phyloP scores from a whole-genome alignment of 2,329 filamentous ascomycete genomes.

The Phaeosphaeria sp. region DNA sequence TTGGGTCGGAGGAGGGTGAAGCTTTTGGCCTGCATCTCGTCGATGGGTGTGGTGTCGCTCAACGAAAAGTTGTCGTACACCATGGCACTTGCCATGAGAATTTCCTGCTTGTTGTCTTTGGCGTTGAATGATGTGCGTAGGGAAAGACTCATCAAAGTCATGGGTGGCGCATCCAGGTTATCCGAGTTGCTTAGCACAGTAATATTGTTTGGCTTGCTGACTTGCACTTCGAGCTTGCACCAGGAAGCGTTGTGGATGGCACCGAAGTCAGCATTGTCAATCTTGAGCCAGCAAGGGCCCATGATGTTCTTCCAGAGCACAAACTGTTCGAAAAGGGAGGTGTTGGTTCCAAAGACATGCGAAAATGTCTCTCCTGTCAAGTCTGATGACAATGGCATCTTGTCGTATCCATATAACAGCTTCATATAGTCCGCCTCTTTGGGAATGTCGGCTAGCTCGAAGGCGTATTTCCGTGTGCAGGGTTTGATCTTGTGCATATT shows the following conservation, averaged over 20 bases:
- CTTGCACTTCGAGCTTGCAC: conserved; percentile 92
- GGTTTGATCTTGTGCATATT: conserved; percentile 92
- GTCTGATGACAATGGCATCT: conserved; percentile 74
- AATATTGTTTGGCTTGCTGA: conserved; percentile 78
- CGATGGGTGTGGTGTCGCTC: conserved; percentile 84
- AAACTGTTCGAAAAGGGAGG: conserved; percentile 94
- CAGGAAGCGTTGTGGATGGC: conserved; percentile 91
- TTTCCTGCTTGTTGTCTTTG: conserved; percentile 95
- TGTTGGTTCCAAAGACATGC: conserved; percentile 91
- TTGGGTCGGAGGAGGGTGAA: conserved; percentile 91
- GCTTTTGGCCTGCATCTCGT: conserved; percentile 85
- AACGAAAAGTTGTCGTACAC: conserved; percentile 91
- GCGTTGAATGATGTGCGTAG: conserved; percentile 87
- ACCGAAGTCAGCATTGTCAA: conserved; percentile 82
- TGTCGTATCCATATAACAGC: conserved; percentile 92
- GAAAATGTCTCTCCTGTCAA: conserved; percentile 87
- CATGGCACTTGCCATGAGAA: conserved; percentile 87
- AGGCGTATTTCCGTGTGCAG: conserved; percentile 90
- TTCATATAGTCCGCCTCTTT: conserved; percentile 93
- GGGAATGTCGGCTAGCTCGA: conserved; percentile 86
- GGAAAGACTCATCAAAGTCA: conserved; percentile 95
- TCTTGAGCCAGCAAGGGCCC: conserved; percentile 97
- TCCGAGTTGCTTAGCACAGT: conserved; percentile 77
- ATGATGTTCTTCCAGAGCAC: conserved; percentile 99
- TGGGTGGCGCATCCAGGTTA: conserved; percentile 79